These are phyloP conservation scores for Fusarium sp. DNA, from an alignment of 2,329 filamentous ascomycete species.

Conservation along the genomic window DNA sequence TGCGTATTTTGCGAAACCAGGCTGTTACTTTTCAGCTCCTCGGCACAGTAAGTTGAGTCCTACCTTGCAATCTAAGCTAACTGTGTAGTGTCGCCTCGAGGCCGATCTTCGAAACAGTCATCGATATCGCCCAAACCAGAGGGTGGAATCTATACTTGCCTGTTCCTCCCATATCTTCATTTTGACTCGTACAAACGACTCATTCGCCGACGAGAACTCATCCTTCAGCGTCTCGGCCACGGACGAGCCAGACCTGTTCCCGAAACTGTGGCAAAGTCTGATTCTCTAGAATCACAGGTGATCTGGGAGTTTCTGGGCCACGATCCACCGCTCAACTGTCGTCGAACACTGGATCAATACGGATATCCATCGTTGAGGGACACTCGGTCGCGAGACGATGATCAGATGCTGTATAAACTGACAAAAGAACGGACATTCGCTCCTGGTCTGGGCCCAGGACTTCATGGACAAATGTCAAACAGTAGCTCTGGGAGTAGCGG, in stretches of 20 bases:
- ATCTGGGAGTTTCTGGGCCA: slow-evolving; percentile 71
- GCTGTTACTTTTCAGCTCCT: slow-evolving; percentile 57
- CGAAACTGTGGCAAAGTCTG: slow-evolving; percentile 60
- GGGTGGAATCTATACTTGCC: slow-evolving; percentile 54
- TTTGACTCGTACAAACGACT: slow-evolving; percentile 71
- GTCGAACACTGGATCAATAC: slow-evolving; percentile 70
- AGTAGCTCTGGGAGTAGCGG: slow-evolving; percentile 40
- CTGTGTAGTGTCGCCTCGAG: slow-evolving; percentile 49
- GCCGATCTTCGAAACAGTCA: slow-evolving; percentile 41
- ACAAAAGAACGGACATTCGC: slow-evolving; percentile 58
- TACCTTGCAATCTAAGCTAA: background rate
- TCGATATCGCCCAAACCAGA: slow-evolving; percentile 44
- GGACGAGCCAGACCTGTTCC: slow-evolving; percentile 66
- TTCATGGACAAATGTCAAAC: slow-evolving; percentile 45
- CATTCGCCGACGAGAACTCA: slow-evolving; percentile 63
- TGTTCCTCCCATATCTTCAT: slow-evolving; percentile 69
- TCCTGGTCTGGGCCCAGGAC: slow-evolving; percentile 32
- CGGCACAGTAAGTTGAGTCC: slow-evolving; percentile 43
- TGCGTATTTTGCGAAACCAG: slow-evolving; percentile 59
- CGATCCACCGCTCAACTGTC: slow-evolving; percentile 69
- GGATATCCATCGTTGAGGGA: slow-evolving; percentile 70
- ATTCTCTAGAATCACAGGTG: slow-evolving; percentile 66
- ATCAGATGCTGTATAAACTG: slow-evolving; percentile 74
- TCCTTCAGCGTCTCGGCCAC: slow-evolving; percentile 61
- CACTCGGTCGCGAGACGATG: slow-evolving; percentile 68